Conservation (phyloP, 257 asterid species). For the Lycium barbarum region DNA sequence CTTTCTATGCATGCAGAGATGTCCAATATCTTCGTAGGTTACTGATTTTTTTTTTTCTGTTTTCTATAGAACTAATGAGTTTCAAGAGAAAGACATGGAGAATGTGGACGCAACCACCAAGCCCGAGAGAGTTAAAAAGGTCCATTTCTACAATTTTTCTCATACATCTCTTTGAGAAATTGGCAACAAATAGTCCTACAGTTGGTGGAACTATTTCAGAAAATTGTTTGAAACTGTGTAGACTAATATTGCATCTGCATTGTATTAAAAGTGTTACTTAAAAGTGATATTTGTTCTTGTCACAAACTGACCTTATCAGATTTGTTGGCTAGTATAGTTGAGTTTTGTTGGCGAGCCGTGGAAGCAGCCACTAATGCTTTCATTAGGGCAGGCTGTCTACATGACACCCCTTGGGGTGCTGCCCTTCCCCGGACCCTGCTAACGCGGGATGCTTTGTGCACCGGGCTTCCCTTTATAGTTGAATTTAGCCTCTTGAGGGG, state of each 20-base stretch:
- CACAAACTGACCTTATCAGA: not conserved
- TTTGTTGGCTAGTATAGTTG: not conserved
- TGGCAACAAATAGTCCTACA: not conserved
- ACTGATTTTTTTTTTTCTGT: not conserved
- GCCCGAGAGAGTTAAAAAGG: constrained; percentile 31
- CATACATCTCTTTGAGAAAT: constrained; percentile 4
- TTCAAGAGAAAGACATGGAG: constrained; percentile 29
- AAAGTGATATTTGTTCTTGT: constrained; percentile 17
- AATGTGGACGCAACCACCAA: constrained; percentile 18
- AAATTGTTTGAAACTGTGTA: not conserved
- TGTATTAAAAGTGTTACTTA: not conserved
- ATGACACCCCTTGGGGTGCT: no score
- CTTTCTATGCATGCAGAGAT: not conserved
- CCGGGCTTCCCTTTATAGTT: not conserved
- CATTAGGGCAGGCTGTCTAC: no score
- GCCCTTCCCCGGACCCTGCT: no score
- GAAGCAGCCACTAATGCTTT: no score
- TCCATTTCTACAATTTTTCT: constrained; percentile 9
- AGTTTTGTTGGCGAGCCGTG: no score
- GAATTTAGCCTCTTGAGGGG: not conserved
- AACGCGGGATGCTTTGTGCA: no score
- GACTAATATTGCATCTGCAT: not conserved
- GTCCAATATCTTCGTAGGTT: constrained; percentile 4
- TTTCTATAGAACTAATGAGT: constrained; percentile 21
- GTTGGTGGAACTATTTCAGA: constrained; percentile 9